Conservation (phyloP, 2,329 filamentous ascomycete genomes). For the Coniochaeta hoffmannii region DNA sequence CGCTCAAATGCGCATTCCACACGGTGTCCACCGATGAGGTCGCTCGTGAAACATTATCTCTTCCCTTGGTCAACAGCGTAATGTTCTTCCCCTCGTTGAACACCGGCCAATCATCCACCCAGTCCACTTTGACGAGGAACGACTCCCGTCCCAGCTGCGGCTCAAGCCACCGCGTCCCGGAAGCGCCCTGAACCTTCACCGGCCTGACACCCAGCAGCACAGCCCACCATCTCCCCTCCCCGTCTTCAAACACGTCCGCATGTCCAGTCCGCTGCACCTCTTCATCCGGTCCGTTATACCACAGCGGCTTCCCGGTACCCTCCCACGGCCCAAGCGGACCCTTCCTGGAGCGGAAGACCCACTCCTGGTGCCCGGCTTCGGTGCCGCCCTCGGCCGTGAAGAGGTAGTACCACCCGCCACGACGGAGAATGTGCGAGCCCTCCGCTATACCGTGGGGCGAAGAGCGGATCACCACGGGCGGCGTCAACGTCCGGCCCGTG, state of each 20-base stretch:
- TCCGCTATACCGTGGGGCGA: constrained; percentile 33
- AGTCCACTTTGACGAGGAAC: constrained; percentile 40
- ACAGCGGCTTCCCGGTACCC: constrained; percentile 33
- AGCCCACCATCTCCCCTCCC: constrained; percentile 36
- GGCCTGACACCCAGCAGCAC: constrained; percentile 39
- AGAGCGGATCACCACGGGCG: constrained; percentile 25
- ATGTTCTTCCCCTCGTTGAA: constrained; percentile 39
- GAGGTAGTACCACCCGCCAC: constrained; percentile 28
- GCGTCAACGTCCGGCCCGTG: constrained; percentile 30
- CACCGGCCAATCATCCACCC: constrained; percentile 43
- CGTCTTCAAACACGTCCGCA: constrained; percentile 38
- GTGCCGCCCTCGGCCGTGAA: constrained; percentile 33
- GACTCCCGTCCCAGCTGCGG: constrained; percentile 41
- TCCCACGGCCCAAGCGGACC: constrained; percentile 43
- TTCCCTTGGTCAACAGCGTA: constrained; percentile 25
- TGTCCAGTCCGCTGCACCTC: constrained; percentile 44
- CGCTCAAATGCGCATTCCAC: constrained; percentile 26
- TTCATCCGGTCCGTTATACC: constrained; percentile 36
- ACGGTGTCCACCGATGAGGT: constrained; percentile 17
- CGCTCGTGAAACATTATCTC: constrained; percentile 14
- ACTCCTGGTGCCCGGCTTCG: constrained; percentile 43
- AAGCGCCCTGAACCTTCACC: constrained; percentile 9
- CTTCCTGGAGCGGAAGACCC: constrained; percentile 37
- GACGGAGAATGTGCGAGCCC: constrained; percentile 30
- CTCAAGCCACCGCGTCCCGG: constrained; percentile 21